Evolutionary conservation across 148 eudicot species (phyloP).

Genomic region (Hydrangea macrophylla): DNA sequence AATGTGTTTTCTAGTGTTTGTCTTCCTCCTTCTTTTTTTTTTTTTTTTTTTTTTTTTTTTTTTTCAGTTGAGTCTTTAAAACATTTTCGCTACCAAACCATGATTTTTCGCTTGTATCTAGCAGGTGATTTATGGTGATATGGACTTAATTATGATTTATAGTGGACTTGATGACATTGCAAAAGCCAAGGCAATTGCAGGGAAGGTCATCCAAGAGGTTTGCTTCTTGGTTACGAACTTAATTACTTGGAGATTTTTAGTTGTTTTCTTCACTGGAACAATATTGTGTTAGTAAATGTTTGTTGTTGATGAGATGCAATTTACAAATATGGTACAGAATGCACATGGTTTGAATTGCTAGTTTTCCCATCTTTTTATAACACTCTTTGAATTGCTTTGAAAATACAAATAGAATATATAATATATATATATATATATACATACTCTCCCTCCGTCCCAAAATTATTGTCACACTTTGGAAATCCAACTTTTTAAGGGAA

Average conservation of each 20-base stretch:
- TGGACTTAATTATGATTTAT: constrained; percentile 97
- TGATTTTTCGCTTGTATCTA: constrained; percentile 14
- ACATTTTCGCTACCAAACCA: no score
- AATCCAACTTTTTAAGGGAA: no score
- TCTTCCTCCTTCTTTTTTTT: no score
- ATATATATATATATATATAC: background rate
- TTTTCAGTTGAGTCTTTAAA: constrained; percentile 7
- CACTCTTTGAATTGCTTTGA: background rate
- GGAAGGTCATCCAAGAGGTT: constrained; percentile 91
- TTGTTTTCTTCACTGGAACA: background rate
- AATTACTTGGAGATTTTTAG: background rate
- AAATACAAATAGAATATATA: no score
- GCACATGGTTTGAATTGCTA: background rate
- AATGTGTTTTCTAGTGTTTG: background rate
- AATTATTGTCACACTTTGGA: no score
- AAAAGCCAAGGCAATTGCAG: constrained; percentile 72
- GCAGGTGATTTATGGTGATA: constrained; percentile 98
- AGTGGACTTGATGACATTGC: constrained; percentile 92
- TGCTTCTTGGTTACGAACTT: constrained; percentile 2
- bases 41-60: no score
- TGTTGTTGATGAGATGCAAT: background rate
- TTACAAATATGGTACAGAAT: no score
- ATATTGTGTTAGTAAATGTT: background rate
- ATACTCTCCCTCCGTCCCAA: background rate
- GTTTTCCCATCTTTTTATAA: background rate